Evolutionary conservation across 805 yeast genomes (phyloP).

Genomic region (Komagataella populi): DNA sequence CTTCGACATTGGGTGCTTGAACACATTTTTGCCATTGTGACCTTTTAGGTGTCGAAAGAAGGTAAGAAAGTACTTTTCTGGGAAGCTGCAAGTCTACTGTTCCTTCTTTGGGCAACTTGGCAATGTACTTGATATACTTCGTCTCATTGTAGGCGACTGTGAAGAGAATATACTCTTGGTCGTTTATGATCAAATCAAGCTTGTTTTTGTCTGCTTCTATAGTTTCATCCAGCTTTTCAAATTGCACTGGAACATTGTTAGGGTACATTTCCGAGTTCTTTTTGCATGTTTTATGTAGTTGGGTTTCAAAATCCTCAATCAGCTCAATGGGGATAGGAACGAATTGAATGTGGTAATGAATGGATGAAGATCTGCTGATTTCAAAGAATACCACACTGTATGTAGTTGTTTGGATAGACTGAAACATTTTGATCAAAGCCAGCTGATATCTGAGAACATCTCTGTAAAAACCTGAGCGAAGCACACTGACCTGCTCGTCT

Average conservation of each 20-base stretch:
- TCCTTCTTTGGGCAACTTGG: conserved; percentile 15
- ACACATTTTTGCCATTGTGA: conserved; percentile 67
- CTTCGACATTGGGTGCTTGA: conserved; percentile 52
- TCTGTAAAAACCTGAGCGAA: background rate
- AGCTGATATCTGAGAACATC: conserved; percentile 5
- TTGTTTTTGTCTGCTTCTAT: conserved; percentile 10
- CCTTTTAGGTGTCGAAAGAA: conserved; percentile 47
- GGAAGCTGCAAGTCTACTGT: conserved; percentile 71
- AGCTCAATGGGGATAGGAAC: conserved; percentile 47
- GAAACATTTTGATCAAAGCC: conserved; percentile 29
- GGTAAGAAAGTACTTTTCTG: conserved; percentile 58
- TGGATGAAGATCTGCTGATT: conserved; percentile 44
- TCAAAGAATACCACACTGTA: conserved; percentile 54
- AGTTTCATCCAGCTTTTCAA: conserved; percentile 17
- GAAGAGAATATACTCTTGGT: conserved; percentile 23
- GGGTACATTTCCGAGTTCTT: conserved; percentile 34
- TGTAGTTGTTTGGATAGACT: conserved; percentile 18
- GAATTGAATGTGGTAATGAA: conserved; percentile 71
- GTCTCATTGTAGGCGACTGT: conserved; percentile 7
- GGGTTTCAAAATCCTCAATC: conserved; percentile 26
- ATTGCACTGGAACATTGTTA: conserved; percentile 26
- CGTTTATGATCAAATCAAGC: conserved; percentile 12
- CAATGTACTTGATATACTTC: conserved; percentile 12
- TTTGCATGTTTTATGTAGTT: conserved; percentile 27
- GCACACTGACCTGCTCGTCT: conserved; percentile 6